phyloP scores from a whole-genome alignment of 2,329 filamentous ascomycete genomes.

The Cladosporium sp. region DNA sequence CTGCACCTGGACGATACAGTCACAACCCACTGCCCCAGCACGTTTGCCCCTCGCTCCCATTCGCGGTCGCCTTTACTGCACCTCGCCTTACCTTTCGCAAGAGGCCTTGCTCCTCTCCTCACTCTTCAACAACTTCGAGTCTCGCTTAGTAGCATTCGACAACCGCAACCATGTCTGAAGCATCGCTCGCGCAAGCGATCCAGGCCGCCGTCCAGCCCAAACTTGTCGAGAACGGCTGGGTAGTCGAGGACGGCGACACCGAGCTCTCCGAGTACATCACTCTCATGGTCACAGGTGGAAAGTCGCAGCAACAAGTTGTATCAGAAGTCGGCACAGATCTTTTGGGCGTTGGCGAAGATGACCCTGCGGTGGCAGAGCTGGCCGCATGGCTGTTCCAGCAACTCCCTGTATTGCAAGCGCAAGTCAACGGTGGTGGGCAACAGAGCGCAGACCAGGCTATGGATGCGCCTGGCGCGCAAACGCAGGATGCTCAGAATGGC shows the following conservation, averaged over 20 bases:
- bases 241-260: conserved; percentile 72
- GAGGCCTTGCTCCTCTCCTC: conserved; percentile 6
- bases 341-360: conserved; percentile 74
- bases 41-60: not conserved
- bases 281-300: conserved; percentile 93
- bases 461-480: conserved; percentile 2
- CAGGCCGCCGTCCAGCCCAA: conserved; percentile 82
- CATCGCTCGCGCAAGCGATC: conserved; percentile 75
- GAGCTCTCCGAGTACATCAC: conserved; percentile 94
- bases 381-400: conserved; percentile 91
- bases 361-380: conserved; percentile 77
- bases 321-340: conserved; percentile 84
- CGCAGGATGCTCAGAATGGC: conserved; percentile 11
- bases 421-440: conserved; percentile 50
- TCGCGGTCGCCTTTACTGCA: conserved; percentile 3
- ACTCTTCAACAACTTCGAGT: not conserved
- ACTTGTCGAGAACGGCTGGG: conserved; percentile 89
- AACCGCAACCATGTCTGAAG: conserved; percentile 61
- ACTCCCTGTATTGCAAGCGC: conserved; percentile 63
- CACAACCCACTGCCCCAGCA: not conserved
- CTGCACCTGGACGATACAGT: not conserved
- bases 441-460: conserved; percentile 10
- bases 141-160: not conserved
- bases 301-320: conserved; percentile 85
- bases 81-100: not conserved